phyloP scores from a whole-genome alignment of 257 asterid genomes.

The Thymus mandschuricus region DNA sequence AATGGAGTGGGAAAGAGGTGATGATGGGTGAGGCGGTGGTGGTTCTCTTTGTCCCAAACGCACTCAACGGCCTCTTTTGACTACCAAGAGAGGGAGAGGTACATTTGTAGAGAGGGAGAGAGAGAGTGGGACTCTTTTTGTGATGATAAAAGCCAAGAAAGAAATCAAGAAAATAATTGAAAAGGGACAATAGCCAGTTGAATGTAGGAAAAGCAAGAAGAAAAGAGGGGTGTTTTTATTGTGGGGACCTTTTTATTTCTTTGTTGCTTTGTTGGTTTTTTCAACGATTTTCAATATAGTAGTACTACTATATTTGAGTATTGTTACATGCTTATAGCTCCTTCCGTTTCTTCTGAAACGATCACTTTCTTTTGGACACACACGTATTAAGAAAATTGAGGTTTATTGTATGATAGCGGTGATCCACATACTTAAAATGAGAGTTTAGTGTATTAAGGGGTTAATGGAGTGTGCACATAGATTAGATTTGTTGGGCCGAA shows the following conservation, averaged over 20 bases:
- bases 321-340: too few relatives aligned
- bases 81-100: constrained; percentile 8
- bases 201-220: constrained; percentile 29
- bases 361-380: too few relatives aligned
- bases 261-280: constrained; percentile 1
- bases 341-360: too few relatives aligned
- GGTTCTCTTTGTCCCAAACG: constrained; percentile 33
- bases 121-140: constrained; percentile 37
- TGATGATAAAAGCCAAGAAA: constrained; percentile 40
- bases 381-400: too few relatives aligned
- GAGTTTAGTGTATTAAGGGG: too few relatives aligned
- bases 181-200: constrained; percentile 1
- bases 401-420: too few relatives aligned
- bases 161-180: constrained; percentile 9
- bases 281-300: too few relatives aligned
- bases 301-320: too few relatives aligned
- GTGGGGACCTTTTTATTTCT: constrained; percentile 11
- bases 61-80: constrained; percentile 49
- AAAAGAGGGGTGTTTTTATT: constrained; percentile 24
- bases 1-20: constrained; percentile 26
- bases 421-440: too few relatives aligned
- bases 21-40: background rate
- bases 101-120: constrained; percentile 18
- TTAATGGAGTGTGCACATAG: too few relatives aligned
- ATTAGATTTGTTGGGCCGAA: too few relatives aligned